These are phyloP conservation scores for Wallacemonas rigidus DNA, from an alignment of 208 protist species.

Conservation along the genomic window DNA sequence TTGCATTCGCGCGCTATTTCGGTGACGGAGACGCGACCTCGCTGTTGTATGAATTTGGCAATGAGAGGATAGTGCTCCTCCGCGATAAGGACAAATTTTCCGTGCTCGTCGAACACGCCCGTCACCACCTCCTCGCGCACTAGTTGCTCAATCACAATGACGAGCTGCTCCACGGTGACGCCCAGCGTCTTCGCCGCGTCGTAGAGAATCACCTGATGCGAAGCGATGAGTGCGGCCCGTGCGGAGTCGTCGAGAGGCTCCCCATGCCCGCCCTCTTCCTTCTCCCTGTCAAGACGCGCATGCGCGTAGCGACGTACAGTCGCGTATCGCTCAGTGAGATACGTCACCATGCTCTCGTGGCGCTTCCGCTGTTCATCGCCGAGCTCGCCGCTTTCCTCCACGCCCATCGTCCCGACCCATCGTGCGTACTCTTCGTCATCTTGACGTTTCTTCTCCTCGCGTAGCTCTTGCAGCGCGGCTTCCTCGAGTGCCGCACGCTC, in stretches of 20 bases:
- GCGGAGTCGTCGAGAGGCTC: background rate
- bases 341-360: slow-evolving; percentile 32
- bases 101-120: slow-evolving; percentile 82
- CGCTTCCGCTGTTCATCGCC: slow-evolving; percentile 45
- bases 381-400: slow-evolving; percentile 73
- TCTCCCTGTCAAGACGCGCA: background rate
- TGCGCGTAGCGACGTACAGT: slow-evolving; percentile 30
- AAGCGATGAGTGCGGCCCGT: background rate
- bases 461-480: slow-evolving; percentile 56
- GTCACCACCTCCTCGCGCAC: slow-evolving; percentile 40
- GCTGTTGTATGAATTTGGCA: slow-evolving; percentile 57
- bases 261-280: background rate
- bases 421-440: slow-evolving; percentile 73
- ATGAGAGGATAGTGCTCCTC: slow-evolving; percentile 54
- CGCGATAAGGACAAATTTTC: slow-evolving; percentile 73
- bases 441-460: slow-evolving; percentile 47
- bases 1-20: slow-evolving; percentile 80
- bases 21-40: slow-evolving; percentile 65
- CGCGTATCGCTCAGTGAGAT: slow-evolving; percentile 34
- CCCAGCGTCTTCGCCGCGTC: slow-evolving; percentile 47
- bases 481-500: slow-evolving; percentile 40
- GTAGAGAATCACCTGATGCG: slow-evolving; percentile 64
- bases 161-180: slow-evolving; percentile 62
- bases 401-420: slow-evolving; percentile 61
- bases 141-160: slow-evolving; percentile 60